Evolutionary conservation across 306 rosid genomes (phyloP), one percentile per base, ranked within the genome.

Genomic region (Chamaecrista fasciculata): DNA sequence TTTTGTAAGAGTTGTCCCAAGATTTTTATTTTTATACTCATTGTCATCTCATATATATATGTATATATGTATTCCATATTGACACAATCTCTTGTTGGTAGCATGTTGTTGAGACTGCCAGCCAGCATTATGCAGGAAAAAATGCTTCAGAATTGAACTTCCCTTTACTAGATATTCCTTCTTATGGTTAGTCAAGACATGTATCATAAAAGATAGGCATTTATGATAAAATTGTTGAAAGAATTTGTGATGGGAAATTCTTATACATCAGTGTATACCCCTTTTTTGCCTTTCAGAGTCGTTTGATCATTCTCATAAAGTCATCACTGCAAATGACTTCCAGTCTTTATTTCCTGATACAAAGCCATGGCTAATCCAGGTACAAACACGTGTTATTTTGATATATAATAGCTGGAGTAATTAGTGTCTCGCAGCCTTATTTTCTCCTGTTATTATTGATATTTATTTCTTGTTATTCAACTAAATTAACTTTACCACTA

Each of bases 311-410:
- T 37, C 62, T 73, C 75, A 67, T 61, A 76, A 83, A 51, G 78
- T 74, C 74, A 79, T 88, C 25, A 80, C 88, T 16, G 23, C 87
- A 29, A 66, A 69, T 46, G 88, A 88, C 49, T 83, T 88, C 73
- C 75, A 68, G 75, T 73, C 91, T 70, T 70, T 88, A 63, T 75
- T 90, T 74, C 85, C 84, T 79, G 86, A 76, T 74, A 37, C 78
- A 18, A 78, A 71, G 75, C 86, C 95, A 50, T 78, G 82, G 80
- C 61, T 94, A 66, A 76, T 94, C 72, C 91, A 88, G 91, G 98
- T 94, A 78, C 48, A 52, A 12, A 37, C 4, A 24, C 4, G 34
- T 21, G 6, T 51, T 71, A 62, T 9, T 67, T 55, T 52, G 77
- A 70, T 66, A 44, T 75, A 19, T 18, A 3, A 58, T 50, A 65